Percentiles rank a stretch among this genome's conserved stretches.
These are phyloP conservation scores for Aspergillus phoenicis DNA, from an alignment of 2,329 filamentous ascomycete genomes.

Conservation along the genomic window DNA sequence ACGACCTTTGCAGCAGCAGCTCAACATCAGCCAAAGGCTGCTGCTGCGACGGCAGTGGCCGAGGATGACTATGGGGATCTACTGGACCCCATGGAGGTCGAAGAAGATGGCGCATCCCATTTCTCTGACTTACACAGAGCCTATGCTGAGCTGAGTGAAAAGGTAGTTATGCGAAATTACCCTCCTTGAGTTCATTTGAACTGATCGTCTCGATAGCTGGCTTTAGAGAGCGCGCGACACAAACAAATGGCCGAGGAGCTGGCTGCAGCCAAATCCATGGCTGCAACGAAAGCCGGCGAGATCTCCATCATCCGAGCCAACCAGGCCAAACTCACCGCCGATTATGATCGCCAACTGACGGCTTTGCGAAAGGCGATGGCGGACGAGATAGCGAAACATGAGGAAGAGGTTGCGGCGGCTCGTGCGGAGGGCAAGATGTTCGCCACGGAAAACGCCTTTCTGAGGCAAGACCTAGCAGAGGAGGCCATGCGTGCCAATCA, in stretches of 20 bases:
- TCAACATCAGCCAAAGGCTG: slow-evolving; percentile 11
- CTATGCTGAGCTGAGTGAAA: slow-evolving; percentile 26
- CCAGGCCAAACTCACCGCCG: slow-evolving; percentile 54
- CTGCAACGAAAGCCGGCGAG: slow-evolving; percentile 59
- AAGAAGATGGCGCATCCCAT: slow-evolving; percentile 19
- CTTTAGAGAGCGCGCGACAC: slow-evolving; percentile 44
- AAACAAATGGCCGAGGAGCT: slow-evolving; percentile 44
- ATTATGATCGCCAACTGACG: slow-evolving; percentile 56
- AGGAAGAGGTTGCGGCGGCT: slow-evolving; percentile 57
- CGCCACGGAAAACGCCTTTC: slow-evolving; percentile 61
- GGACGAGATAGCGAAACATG: slow-evolving; percentile 56
- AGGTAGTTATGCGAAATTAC: slow-evolving; percentile 24
- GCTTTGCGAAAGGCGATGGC: slow-evolving; percentile 57
- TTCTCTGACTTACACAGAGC: slow-evolving; percentile 14
- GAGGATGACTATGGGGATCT: slow-evolving; percentile 19
- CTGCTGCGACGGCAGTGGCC: slow-evolving; percentile 21
- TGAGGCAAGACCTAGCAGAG: slow-evolving; percentile 62
- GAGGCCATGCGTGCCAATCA: slow-evolving; percentile 54
- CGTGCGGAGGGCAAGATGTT: slow-evolving; percentile 59
- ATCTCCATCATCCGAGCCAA: slow-evolving; percentile 64
- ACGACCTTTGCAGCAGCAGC: slow-evolving; percentile 12
- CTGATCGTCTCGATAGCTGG: slow-evolving; percentile 34
- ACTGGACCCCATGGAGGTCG: slow-evolving; percentile 22
- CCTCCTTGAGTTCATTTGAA: background rate
- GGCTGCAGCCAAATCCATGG: slow-evolving; percentile 42